Conservation (phyloP, 805 yeast genomes). For the Candida odintsovae region DNA sequence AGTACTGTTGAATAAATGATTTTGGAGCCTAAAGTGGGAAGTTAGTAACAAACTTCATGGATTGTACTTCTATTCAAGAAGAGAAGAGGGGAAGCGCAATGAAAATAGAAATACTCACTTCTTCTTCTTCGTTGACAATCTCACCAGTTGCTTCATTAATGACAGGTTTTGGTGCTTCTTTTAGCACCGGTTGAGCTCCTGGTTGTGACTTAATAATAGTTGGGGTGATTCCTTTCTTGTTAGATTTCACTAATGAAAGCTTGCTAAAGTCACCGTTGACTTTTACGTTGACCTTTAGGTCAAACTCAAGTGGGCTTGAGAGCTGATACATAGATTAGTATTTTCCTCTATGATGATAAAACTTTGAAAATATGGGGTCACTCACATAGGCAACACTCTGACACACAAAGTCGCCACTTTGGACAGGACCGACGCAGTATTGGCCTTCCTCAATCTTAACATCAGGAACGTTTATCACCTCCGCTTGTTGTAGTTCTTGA, state of each 20-base stretch:
- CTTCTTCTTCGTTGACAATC: neutral
- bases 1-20: conserved; percentile 54
- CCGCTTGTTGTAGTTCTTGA: neutral
- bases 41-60: too few relatives aligned
- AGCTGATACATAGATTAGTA: conserved; percentile 4
- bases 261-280: conserved; percentile 15
- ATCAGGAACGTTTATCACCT: neutral
- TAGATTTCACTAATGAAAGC: conserved; percentile 7
- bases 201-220: conserved; percentile 7
- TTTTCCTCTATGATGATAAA: neutral
- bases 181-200: conserved; percentile 4
- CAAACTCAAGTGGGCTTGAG: conserved; percentile 12
- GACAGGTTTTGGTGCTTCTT: neutral
- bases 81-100: too few relatives aligned
- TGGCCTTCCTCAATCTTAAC: conserved; percentile 5
- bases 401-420: conserved; percentile 11
- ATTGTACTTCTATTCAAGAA: neutral
- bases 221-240: conserved; percentile 2
- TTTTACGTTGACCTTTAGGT: conserved; percentile 10
- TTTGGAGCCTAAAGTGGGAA: conserved; percentile 18
- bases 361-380: neutral
- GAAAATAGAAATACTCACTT: neutral
- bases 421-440: conserved; percentile 21
- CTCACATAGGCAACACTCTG: conserved; percentile 14
- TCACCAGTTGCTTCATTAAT: neutral